A percentile compares a stretch with the other conserved stretches of the same genome.
Conservation (phyloP, 176 grass and related monocot species). For the Musa acuminata region DNA sequence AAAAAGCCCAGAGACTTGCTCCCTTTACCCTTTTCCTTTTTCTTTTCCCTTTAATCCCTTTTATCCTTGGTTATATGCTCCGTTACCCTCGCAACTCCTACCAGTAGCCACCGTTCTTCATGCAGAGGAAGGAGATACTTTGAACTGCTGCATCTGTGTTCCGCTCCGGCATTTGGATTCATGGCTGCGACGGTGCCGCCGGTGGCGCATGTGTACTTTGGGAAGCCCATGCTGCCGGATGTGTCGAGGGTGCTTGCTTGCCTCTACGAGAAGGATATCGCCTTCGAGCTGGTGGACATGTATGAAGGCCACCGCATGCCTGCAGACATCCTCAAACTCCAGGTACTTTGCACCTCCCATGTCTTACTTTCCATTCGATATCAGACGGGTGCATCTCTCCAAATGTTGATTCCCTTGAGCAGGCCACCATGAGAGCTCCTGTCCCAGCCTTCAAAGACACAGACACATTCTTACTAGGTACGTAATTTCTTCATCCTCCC, state of each 20-base stretch:
- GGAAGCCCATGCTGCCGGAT: slow-evolving; percentile 60
- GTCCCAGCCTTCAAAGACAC: slow-evolving; percentile 60
- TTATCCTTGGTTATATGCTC: not conserved
- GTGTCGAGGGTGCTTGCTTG: slow-evolving; percentile 84
- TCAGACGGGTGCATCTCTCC: not conserved
- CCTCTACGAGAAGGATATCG: slow-evolving; percentile 70
- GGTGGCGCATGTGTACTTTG: slow-evolving; percentile 54
- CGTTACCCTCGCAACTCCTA: not conserved
- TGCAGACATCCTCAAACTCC: slow-evolving; percentile 52
- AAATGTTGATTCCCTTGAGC: not conserved
- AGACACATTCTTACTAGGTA: slow-evolving; percentile 55
- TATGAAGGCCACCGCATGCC: slow-evolving; percentile 27
- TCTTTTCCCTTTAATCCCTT: not conserved
- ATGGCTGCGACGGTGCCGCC: slow-evolving; percentile 14
- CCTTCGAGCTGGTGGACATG: slow-evolving; percentile 24
- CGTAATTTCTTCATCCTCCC: too few species aligned
- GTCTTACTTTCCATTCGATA: too few species aligned
- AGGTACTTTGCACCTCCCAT: slow-evolving; percentile 24
- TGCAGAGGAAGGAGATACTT: not conserved
- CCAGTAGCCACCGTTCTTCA: not conserved
- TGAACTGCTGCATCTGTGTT: too few species aligned
- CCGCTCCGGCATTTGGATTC: too few species aligned
- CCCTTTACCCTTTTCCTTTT: not conserved
- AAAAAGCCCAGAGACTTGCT: too few species aligned
- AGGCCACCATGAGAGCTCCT: slow-evolving; percentile 51